Conservation (phyloP, 2,329 filamentous ascomycete species). For the Talaromyces atroroseus region DNA sequence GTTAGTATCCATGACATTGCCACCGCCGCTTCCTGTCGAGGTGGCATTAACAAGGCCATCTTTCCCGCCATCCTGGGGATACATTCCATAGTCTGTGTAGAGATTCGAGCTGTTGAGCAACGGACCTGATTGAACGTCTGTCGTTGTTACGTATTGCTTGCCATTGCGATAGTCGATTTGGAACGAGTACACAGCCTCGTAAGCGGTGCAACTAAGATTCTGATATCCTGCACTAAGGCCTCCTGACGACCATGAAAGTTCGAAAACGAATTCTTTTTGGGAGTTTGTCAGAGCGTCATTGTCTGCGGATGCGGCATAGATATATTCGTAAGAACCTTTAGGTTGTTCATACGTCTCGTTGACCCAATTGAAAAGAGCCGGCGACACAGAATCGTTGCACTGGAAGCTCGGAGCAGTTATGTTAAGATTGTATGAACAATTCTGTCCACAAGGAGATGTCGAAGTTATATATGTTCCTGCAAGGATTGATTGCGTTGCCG, state of each 20-base stretch:
- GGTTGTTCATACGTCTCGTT: constrained; percentile 1
- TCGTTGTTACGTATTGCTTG: not conserved
- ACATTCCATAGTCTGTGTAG: constrained; percentile 4
- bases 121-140: not conserved
- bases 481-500: constrained; percentile 4
- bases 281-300: not conserved
- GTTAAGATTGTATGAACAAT: constrained; percentile 5
- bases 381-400: constrained; percentile 3
- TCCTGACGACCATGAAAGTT: constrained; percentile 2
- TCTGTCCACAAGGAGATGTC: not conserved
- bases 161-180: not conserved
- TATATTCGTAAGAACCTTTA: not conserved
- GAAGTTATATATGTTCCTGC: constrained; percentile 2
- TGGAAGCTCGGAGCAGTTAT: constrained; percentile 2
- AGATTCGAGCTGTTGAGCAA: constrained; percentile 4
- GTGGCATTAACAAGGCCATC: not conserved
- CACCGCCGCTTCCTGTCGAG: not conserved
- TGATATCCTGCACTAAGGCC: not conserved
- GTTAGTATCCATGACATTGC: constrained; percentile 4
- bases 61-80: not conserved
- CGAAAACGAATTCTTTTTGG: not conserved
- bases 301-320: constrained; percentile 1
- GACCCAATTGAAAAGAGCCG: constrained; percentile 6
- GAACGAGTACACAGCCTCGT: constrained; percentile 6
- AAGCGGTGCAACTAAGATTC: constrained; percentile 9